Evolutionary conservation across 1,284 basidiomycete species (phyloP).

Genomic region (Wolfiporia cocos): DNA sequence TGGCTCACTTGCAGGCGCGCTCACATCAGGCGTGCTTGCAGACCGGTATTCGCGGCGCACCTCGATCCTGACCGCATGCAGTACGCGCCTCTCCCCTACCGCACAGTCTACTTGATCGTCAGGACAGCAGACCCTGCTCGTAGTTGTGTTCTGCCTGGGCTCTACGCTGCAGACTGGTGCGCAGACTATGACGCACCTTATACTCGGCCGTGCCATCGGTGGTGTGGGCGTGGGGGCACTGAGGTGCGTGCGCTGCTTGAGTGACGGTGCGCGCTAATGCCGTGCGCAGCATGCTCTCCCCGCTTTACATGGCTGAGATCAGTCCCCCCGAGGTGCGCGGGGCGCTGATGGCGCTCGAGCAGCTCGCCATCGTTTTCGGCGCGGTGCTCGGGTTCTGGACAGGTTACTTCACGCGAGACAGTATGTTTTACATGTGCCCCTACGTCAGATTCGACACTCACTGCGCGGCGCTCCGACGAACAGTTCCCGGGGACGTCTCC

Average conservation of each 20-base stretch:
- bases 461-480: neutral
- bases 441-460: neutral
- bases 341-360: constrained; percentile 74
- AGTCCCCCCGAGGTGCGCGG: constrained; percentile 78
- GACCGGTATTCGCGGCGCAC: constrained; percentile 61
- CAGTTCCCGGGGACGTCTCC: constrained; percentile 53
- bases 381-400: constrained; percentile 80
- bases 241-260: constrained; percentile 35
- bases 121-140: neutral
- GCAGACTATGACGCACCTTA: constrained; percentile 46
- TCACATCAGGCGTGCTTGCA: constrained; percentile 59
- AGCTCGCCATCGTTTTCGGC: constrained; percentile 72
- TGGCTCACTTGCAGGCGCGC: constrained; percentile 66
- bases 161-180: constrained; percentile 65
- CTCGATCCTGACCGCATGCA: constrained; percentile 62
- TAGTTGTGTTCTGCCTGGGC: constrained; percentile 69
- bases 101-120: constrained; percentile 1
- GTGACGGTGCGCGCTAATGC: neutral
- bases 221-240: constrained; percentile 77
- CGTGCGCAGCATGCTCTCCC: constrained; percentile 59
- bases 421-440: constrained; percentile 38
- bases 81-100: constrained; percentile 32
- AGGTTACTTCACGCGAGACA: constrained; percentile 63
- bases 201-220: constrained; percentile 65
- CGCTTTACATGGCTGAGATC: constrained; percentile 81